phyloP scores from a whole-genome alignment of 495 filamentous ascomycete genomes.

The Hypoxylon crocopeplum region DNA sequence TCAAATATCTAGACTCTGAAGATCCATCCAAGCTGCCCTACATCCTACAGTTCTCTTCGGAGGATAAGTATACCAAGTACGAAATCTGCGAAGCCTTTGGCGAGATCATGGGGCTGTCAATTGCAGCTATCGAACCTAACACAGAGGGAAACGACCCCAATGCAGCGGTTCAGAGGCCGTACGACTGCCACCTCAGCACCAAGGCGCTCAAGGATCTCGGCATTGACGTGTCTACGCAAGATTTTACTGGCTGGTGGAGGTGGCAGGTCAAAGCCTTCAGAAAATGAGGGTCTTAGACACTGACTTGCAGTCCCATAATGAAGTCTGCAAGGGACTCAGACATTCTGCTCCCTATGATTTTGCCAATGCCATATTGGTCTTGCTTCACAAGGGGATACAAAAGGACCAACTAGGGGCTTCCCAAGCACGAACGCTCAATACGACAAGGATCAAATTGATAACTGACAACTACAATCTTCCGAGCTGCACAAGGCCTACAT shows the following conservation, averaged over 20 bases:
- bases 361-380: slow-evolving; percentile 12
- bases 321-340: slow-evolving; percentile 19
- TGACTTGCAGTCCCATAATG: neutral
- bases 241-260: slow-evolving; percentile 86
- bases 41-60: slow-evolving; percentile 86
- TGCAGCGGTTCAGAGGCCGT: slow-evolving; percentile 78
- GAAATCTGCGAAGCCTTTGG: slow-evolving; percentile 84
- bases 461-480: no score
- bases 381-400: neutral
- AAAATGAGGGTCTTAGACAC: slow-evolving; percentile 42
- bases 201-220: slow-evolving; percentile 75
- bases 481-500: neutral
- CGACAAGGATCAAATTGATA: no score
- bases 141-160: slow-evolving; percentile 78
- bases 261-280: slow-evolving; percentile 57
- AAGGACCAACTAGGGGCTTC: neutral
- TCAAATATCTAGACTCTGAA: slow-evolving; percentile 63
- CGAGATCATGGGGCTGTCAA: slow-evolving; percentile 77
- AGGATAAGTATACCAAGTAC: slow-evolving; percentile 90
- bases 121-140: slow-evolving; percentile 74
- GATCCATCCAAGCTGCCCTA: slow-evolving; percentile 62
- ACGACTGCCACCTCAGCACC: slow-evolving; percentile 88
- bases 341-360: neutral
- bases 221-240: slow-evolving; percentile 75
- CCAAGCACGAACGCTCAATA: no score